Conservation (phyloP, 2,329 filamentous ascomycete genomes). For the Emergomyces africanus region DNA sequence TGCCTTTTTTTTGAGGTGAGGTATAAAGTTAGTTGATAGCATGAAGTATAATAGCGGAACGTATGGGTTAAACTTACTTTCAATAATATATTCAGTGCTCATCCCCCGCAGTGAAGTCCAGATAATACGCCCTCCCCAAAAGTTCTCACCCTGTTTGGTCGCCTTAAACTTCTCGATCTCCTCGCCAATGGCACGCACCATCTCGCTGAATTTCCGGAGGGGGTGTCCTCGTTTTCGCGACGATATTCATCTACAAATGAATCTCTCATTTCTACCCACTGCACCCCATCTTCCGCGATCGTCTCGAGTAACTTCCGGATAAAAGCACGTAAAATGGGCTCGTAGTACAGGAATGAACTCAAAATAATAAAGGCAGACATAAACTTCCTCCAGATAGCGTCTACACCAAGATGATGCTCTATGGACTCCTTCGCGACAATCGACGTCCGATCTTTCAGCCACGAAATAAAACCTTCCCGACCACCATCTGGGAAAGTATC, state of each 20-base stretch:
- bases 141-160: slow-evolving; percentile 55
- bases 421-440: slow-evolving; percentile 61
- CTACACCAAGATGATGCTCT: slow-evolving; percentile 68
- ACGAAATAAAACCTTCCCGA: slow-evolving; percentile 57
- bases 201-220: slow-evolving; percentile 53
- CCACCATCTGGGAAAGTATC: slow-evolving; percentile 63
- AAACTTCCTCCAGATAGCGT: slow-evolving; percentile 79
- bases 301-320: slow-evolving; percentile 57
- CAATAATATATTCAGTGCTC: slow-evolving; percentile 52
- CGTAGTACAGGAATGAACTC: slow-evolving; percentile 68
- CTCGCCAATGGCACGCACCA: slow-evolving; percentile 63
- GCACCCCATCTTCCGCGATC: slow-evolving; percentile 68
- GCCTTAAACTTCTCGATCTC: slow-evolving; percentile 65
- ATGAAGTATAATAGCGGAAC: neutral
- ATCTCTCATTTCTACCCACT: slow-evolving; percentile 70
- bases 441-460: slow-evolving; percentile 61
- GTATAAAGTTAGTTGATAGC: neutral
- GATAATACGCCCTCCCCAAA: slow-evolving; percentile 77
- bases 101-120: slow-evolving; percentile 63
- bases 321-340: slow-evolving; percentile 73
- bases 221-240: slow-evolving; percentile 48
- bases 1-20: slow-evolving; percentile 28
- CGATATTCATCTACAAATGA: slow-evolving; percentile 63
- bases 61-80: slow-evolving; percentile 32
- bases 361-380: slow-evolving; percentile 59